These are phyloP conservation scores for Gonium pectorale DNA, from an alignment of 139 green algal genomes.

Conservation along the genomic window DNA sequence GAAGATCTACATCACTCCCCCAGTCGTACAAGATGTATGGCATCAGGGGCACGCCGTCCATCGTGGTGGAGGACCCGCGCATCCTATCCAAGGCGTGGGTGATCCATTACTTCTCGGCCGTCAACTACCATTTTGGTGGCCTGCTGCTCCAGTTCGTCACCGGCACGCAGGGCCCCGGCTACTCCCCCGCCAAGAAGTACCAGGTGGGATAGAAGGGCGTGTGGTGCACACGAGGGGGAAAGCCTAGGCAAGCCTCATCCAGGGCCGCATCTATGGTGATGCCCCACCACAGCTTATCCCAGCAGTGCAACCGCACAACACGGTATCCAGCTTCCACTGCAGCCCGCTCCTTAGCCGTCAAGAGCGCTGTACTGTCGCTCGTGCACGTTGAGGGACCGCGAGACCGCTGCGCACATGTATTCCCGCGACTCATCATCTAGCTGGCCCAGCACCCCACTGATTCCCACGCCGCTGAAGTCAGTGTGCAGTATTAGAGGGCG, in stretches of 20 bases:
- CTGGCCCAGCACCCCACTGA: slow-evolving; percentile 58
- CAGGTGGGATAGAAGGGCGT: background rate
- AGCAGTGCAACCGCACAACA: background rate
- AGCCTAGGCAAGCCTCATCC: no score
- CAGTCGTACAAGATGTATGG: background rate
- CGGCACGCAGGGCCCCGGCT: background rate
- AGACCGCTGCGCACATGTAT: slow-evolving; percentile 33
- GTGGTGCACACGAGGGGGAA: background rate
- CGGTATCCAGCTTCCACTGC: background rate
- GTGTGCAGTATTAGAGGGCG: no score
- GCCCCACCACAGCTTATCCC: background rate
- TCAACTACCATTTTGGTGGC: background rate
- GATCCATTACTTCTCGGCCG: background rate
- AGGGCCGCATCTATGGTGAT: background rate
- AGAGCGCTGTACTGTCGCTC: slow-evolving; percentile 43
- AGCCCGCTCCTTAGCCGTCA: background rate
- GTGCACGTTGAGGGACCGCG: slow-evolving; percentile 30
- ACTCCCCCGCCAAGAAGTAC: background rate
- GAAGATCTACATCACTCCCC: background rate
- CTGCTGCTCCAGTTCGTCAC: background rate
- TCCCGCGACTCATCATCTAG: slow-evolving; percentile 37
- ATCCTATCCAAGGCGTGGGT: background rate
- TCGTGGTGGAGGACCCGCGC: background rate
- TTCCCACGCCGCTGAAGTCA: background rate
- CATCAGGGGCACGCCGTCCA: background rate